Evolutionary conservation across 2,329 filamentous ascomycete genomes (phyloP).

Genomic region (Botrytis fragariae): DNA sequence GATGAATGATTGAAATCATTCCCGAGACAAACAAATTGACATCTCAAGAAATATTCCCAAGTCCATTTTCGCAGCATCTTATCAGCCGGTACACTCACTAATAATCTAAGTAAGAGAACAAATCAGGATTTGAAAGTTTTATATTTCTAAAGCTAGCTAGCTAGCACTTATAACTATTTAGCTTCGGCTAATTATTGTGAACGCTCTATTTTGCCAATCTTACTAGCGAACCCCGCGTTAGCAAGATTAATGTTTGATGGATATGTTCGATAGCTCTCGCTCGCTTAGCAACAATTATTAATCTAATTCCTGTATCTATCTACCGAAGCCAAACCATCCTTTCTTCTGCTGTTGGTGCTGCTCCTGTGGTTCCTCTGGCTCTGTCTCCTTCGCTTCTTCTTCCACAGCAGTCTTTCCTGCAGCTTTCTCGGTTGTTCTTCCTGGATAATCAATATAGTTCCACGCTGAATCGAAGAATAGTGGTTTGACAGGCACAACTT

Average conservation of each 20-base stretch:
- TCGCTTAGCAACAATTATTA: neutral
- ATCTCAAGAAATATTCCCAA: too few relatives aligned
- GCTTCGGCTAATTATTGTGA: too few relatives aligned
- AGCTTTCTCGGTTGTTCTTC: constrained; percentile 46
- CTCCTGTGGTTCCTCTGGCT: constrained; percentile 34
- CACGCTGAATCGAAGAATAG: constrained; percentile 95
- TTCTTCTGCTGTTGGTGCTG: constrained; percentile 55
- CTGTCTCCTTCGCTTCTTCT: constrained; percentile 26
- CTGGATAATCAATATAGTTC: constrained; percentile 95
- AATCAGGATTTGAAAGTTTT: neutral
- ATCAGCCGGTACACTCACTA: too few relatives aligned
- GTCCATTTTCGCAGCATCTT: too few relatives aligned
- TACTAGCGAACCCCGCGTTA: neutral
- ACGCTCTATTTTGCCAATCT: neutral
- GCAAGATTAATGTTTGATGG: neutral
- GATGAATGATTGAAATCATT: too few relatives aligned
- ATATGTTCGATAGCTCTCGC: neutral
- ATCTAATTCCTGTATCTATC: constrained; percentile 23
- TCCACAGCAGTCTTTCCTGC: constrained; percentile 28
- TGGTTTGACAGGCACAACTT: constrained; percentile 86
- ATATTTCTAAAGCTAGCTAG: neutral
- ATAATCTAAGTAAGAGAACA: neutral
- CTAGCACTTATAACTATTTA: neutral
- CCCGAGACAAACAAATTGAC: too few relatives aligned
- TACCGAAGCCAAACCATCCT: constrained; percentile 72